Conservation (phyloP, 148 eudicot species). For the Persicaria tinctoria region DNA sequence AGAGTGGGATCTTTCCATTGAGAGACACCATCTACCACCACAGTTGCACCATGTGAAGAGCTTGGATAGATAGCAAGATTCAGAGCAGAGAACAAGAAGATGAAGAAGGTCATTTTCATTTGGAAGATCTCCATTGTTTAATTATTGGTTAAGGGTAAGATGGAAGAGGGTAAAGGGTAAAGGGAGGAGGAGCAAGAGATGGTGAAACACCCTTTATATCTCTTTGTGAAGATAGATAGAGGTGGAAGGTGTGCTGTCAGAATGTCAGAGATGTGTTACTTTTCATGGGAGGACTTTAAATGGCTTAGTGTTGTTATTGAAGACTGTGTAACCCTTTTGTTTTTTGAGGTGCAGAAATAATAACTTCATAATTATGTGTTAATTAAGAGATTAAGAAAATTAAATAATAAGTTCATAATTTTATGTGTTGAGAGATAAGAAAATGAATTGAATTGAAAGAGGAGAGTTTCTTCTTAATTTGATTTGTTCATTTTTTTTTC, state of each 20-base stretch:
- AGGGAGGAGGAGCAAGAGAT: background rate
- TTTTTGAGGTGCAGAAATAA: no score
- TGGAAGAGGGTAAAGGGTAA: background rate
- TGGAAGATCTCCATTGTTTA: background rate
- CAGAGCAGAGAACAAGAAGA: slow-evolving; percentile 15
- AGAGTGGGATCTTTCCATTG: slow-evolving; percentile 53
- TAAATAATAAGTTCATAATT: no score
- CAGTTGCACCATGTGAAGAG: slow-evolving; percentile 25
- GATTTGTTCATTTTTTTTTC: no score
- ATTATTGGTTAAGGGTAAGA: background rate
- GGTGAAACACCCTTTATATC: background rate
- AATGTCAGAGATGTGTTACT: slow-evolving; percentile 43
- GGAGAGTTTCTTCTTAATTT: no score
- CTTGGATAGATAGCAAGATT: slow-evolving; percentile 15
- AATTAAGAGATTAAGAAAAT: no score
- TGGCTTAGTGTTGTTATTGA: slow-evolving; percentile 24
- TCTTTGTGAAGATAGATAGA: slow-evolving; percentile 24
- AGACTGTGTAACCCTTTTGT: slow-evolving; percentile 16
- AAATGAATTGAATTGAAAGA: no score
- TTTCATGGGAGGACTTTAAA: slow-evolving; percentile 27
- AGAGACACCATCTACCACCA: slow-evolving; percentile 68
- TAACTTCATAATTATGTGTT: no score
- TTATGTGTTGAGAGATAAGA: no score
- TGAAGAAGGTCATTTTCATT: background rate
- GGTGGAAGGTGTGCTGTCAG: background rate